Evolutionary conservation across 768 basidiomycete species (phyloP), one percentile per base, ranked within the genome.

Genomic region (Sistotremastrum suecicum): DNA sequence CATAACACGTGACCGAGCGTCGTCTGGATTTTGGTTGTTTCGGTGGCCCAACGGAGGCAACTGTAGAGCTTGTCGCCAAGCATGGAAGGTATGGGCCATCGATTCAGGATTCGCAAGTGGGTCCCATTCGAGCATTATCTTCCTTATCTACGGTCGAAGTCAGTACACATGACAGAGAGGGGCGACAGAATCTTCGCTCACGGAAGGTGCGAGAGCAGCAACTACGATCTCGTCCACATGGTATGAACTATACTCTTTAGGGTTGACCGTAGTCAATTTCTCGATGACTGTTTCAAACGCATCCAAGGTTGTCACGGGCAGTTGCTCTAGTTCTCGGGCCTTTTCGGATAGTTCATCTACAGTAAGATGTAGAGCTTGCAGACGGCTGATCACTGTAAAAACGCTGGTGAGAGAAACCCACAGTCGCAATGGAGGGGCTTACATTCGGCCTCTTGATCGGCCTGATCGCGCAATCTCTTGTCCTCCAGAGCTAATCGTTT

Each of bases 191-290:
- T 20, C 20, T 20, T 20, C 20, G 20, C 74, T 54, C 51, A 80
- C 78, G 9, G 76, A 62, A 1, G 94, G 95, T 3, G 81, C 75
- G 42, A 99, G 83, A 3, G 94, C 90, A 12, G 83, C 92, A 3
- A 99, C 86, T 4, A 94, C 78, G 28, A 98, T 76, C 57, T 98
- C 92, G 51, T 98, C 95, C 34, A 99, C 63, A 10, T 71, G 68
- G 56, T 91, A 84, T 45, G 61, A 68, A 20, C 82, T 78, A 55
- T 87, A 91, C 56, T 98, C 94, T 9, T 61, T 54, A 3, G 73
- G 62, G 51, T 76, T 92, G 39, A 84, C 72, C 40, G 69, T 66
- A 11, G 83, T 64, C n/a, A 98, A 70, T 39, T 70, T 75, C 51
- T 80, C 72, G 56, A 95, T 81, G 40, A 74, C 63, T 1, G 78